Evolutionary conservation across 768 basidiomycete species (phyloP), one percentile per base, ranked within the genome.

Genomic region (Mycena latifolia): DNA sequence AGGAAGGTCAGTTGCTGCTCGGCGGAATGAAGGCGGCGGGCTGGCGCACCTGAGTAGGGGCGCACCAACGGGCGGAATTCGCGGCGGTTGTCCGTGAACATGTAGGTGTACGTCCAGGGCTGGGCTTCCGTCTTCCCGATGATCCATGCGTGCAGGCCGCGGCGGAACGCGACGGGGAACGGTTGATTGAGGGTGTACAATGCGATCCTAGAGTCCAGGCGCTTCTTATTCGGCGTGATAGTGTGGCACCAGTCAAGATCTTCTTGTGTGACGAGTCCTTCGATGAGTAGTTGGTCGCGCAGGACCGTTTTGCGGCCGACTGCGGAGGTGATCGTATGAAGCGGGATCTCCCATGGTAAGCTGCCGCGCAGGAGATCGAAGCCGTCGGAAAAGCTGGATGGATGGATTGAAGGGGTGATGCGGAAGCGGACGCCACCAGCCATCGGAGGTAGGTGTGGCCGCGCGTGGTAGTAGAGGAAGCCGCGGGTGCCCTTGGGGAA

Each of bases 381-480:
- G 8, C 65, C 64, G 12, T 41, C 29, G 18, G 45, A 10, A 17
- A 66, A 66, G 39, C 31, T 61, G 2, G 29, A 17, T 10, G 65
- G 59, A 18, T 47, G 46, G 55, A 47, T 31, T 4, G 39, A 18
- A 11, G 52, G 33, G 24, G 65, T 61, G 50, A 66, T 51, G 29
- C 65, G 58, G 31, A 66, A 66, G 45, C 65, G 65, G 17, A 66
- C 31, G 22, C 65, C 65, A 24, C 53, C 53, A 1, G 65, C 59
- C 39, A 61, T 29, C 7, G 59, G 35, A 37, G 53, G 58, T 24
- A 61, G 25, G 46, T 56, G 28, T 12, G 15, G 39, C 8, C 46
- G 54, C 18, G 17, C 20, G 45, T 50, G 14, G 41, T 56, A 66
- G 39, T 66, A 66, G 15, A 66, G 33, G n/a, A 66, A 66, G 6